These are phyloP conservation scores for Tilletia setariae DNA, from an alignment of 1,284 basidiomycete genomes.

Conservation along the genomic window DNA sequence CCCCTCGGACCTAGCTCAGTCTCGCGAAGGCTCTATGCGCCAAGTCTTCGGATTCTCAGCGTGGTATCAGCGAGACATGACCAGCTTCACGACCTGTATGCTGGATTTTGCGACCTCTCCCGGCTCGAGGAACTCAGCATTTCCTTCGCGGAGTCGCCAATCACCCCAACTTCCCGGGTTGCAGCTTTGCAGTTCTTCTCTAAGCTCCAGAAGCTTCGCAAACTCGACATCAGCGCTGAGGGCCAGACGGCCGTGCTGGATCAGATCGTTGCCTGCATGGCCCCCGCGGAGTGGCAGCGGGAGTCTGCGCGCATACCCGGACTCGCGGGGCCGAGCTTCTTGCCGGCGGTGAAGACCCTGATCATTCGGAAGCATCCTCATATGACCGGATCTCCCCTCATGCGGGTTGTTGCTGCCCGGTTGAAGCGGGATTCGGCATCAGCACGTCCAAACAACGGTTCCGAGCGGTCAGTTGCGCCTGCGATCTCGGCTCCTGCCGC, in stretches of 20 bases:
- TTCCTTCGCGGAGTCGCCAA: neutral
- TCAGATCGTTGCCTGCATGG: neutral
- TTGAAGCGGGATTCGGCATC: neutral
- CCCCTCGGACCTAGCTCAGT: neutral
- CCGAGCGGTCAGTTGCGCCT: neutral
- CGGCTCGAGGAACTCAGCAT: conserved; percentile 7
- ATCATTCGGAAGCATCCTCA: neutral
- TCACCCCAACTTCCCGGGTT: neutral
- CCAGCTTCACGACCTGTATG: neutral
- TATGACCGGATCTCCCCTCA: conserved; percentile 3
- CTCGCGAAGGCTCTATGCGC: neutral
- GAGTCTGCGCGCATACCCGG: neutral
- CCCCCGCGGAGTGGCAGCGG: neutral
- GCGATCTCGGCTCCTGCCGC: no score
- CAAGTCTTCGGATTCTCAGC: neutral
- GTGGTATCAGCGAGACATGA: neutral
- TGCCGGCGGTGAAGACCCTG: neutral
- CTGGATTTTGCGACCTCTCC: neutral
- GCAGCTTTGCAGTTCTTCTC: neutral
- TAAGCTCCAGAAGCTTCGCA: neutral
- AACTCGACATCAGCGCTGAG: conserved; percentile 4
- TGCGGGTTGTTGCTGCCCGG: conserved; percentile 4
- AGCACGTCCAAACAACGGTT: neutral
- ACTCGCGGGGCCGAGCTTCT: neutral
- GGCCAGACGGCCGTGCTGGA: neutral